Evolutionary conservation across 164 flowering plant genomes (phyloP).

Genomic region (Paratinospora sagittata): DNA sequence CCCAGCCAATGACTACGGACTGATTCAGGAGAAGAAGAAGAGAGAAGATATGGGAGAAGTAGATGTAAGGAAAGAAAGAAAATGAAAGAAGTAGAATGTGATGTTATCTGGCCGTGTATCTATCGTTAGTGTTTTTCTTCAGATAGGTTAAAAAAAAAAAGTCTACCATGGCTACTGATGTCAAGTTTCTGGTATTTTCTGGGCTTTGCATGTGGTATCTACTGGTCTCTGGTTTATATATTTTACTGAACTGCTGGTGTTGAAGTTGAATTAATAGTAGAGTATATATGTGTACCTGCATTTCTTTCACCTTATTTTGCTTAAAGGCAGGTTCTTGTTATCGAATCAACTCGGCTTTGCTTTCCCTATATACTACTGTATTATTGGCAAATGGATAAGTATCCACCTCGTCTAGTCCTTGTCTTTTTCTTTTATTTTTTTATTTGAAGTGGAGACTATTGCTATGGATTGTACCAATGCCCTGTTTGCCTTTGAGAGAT

Average conservation of each 20-base stretch:
- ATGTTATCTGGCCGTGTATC: slow-evolving; percentile 18
- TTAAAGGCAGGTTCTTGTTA: neutral
- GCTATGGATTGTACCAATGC: neutral
- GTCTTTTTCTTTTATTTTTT: too few species aligned
- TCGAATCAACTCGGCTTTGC: slow-evolving; percentile 3
- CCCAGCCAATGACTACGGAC: slow-evolving; percentile 74
- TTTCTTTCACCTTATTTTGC: neutral
- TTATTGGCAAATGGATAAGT: neutral
- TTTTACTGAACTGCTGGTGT: slow-evolving; percentile 17
- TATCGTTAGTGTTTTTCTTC: slow-evolving; percentile 17
- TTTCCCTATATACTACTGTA: neutral
- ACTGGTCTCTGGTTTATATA: slow-evolving; percentile 14
- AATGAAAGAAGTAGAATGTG: slow-evolving; percentile 11
- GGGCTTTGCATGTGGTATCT: slow-evolving; percentile 11
- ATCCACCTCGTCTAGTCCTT: too few species aligned
- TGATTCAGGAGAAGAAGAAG: slow-evolving; percentile 23
- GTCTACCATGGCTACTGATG: neutral
- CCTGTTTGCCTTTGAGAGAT: too few species aligned
- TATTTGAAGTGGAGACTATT: neutral
- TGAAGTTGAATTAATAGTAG: slow-evolving; percentile 17
- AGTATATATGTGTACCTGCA: slow-evolving; percentile 9
- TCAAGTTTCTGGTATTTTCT: slow-evolving; percentile 15
- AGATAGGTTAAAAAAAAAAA: slow-evolving; percentile 11
- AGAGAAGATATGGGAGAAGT: neutral
- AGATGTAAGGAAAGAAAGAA: neutral